phyloP scores from a whole-genome alignment of 495 filamentous ascomycete species.

The Thozetella sp. region DNA sequence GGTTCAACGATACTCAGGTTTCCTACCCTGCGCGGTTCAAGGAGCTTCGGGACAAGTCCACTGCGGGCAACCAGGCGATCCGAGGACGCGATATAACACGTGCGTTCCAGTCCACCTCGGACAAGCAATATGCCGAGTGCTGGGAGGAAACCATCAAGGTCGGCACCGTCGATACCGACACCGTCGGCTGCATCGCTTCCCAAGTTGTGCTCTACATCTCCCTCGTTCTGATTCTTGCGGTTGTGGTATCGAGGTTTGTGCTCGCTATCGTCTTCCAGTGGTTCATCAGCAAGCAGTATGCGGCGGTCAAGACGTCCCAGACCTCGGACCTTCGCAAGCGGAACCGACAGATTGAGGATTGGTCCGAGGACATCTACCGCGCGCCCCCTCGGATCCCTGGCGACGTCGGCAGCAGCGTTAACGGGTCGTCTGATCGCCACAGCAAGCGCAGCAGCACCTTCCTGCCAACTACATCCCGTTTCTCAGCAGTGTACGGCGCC shows the following conservation, averaged over 20 bases:
- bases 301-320: constrained; percentile 72
- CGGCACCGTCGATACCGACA: constrained; percentile 92
- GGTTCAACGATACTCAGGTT: constrained; percentile 90
- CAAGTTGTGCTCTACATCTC: constrained; percentile 97
- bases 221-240: constrained; percentile 87
- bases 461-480: constrained; percentile 84
- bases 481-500: constrained; percentile 86
- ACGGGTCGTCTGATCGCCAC: constrained; percentile 60
- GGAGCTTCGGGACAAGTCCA: constrained; percentile 59
- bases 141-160: constrained; percentile 92
- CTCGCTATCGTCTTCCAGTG: constrained; percentile 94
- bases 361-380: constrained; percentile 96
- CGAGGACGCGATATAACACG: constrained; percentile 91
- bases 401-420: constrained; percentile 63
- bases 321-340: constrained; percentile 74
- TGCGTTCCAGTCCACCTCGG: constrained; percentile 71
- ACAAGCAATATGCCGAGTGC: constrained; percentile 83
- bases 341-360: constrained; percentile 95
- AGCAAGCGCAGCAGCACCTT: constrained; percentile 83
- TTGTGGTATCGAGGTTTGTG: constrained; percentile 83
- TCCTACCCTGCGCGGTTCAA: constrained; percentile 76
- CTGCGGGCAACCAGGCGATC: constrained; percentile 64
- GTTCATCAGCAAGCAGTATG: constrained; percentile 85
- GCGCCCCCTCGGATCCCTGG: constrained; percentile 76
- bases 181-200: constrained; percentile 95